These are phyloP conservation scores for Calvatia gigantea DNA, from an alignment of 768 basidiomycete genomes.

Conservation along the genomic window DNA sequence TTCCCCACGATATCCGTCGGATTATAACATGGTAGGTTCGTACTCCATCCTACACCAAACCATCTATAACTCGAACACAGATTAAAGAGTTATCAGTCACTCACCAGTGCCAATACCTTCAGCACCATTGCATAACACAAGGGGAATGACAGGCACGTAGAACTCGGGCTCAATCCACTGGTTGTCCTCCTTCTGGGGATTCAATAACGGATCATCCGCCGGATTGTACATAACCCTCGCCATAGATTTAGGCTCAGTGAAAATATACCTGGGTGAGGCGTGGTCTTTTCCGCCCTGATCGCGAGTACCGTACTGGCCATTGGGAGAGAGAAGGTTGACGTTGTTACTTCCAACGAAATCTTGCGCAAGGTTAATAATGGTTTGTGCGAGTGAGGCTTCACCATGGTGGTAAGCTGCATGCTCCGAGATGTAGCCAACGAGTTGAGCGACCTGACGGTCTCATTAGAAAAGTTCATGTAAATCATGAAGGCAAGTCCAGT, in stretches of 20 bases:
- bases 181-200: constrained; percentile 83
- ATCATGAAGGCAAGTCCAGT: neutral
- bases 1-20: constrained; percentile 88
- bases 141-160: constrained; percentile 87
- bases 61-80: neutral
- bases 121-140: constrained; percentile 89
- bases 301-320: constrained; percentile 96
- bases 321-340: constrained; percentile 80
- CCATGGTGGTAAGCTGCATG: constrained; percentile 97
- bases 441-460: constrained; percentile 89
- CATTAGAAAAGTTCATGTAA: neutral
- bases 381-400: constrained; percentile 79
- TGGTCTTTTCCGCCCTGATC: constrained; percentile 93
- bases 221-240: constrained; percentile 78
- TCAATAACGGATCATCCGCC: constrained; percentile 83
- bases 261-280: constrained; percentile 95
- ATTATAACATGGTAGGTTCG: constrained; percentile 87
- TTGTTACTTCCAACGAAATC: constrained; percentile 96
- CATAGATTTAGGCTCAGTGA: constrained; percentile 73
- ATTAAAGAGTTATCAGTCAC: constrained; percentile 13
- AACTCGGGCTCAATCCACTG: constrained; percentile 87
- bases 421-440: constrained; percentile 93
- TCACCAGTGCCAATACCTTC: constrained; percentile 97
- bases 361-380: constrained; percentile 93
- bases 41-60: constrained; percentile 79